Base-by-base conservation (phyloP, 345 rosid genomes). In the Eucalyptus shirleyi region DNA sequence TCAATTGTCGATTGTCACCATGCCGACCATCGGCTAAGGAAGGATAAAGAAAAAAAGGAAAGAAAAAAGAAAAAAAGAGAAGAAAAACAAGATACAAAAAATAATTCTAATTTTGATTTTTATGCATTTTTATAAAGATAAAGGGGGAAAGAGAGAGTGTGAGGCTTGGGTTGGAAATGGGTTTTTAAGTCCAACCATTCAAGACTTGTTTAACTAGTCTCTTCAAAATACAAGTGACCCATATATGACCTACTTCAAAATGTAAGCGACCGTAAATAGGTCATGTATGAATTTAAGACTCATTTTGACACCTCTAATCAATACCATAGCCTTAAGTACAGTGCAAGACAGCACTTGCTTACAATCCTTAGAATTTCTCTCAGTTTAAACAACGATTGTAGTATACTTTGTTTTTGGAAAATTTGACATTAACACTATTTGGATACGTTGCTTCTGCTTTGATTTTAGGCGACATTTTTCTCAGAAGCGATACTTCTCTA, bases 11-110 rank as follows among this genome's bases (percentile, higher is more conserved):
- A 53, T 53, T 0, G 10, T 53, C 2, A 1, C 56, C 24, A 19
- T 53, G 56, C 1, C 0, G 10, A 53, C 10, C 2, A 53, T 1
- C 1, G 1, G 59, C 24, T 0, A 53, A 53, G 10, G 24, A 53
- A 53, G 24, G 56, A 51, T 6, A 2, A 16, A 0, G 1, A 16
- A 50, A 50, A 34, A 50, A 5, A 16, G 4, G 37, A 16, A 3
- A 1, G 1, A n/a, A 3, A 7, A 51, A 2, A 6, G 16, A 2
- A 0, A 3, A 50, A 18, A 19, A 18, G 1, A 3, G 8, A 53
- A 53, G 24, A 19, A 53, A 19, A 19, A 53, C 0, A 0, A 19
- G 3, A 53, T 53, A 53, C 0, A 7, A 3, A 53, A 19, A 53
- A 8, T 53, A 53, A 53, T 53, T 53, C 11, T 1, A 21, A 53